Percentiles rank a stretch among this genome's conserved stretches.
Evolutionary conservation across 2,329 filamentous ascomycete species (phyloP).

Genomic region (Diaporthe ilicicola): DNA sequence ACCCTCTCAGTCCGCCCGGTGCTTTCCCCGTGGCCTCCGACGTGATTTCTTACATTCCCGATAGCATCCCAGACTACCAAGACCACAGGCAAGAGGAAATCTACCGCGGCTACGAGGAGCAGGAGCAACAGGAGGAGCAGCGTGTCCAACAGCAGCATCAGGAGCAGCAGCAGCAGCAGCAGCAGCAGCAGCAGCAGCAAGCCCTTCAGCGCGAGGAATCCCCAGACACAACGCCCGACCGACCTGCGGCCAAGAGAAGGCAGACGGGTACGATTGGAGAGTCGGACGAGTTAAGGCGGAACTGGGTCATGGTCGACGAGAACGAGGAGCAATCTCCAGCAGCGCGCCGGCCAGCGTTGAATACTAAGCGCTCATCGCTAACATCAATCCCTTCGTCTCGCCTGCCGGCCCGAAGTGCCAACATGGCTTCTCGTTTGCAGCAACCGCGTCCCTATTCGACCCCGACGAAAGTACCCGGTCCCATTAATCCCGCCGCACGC

Average conservation of each 20-base stretch:
- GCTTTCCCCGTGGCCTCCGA: conserved; percentile 6
- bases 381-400: conserved; percentile 18
- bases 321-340: conserved; percentile 35
- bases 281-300: conserved; percentile 67
- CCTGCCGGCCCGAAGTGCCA: conserved; percentile 24
- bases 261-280: conserved; percentile 52
- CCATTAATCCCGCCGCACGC: conserved; percentile 4
- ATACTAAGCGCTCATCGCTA: conserved; percentile 27
- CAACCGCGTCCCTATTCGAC: conserved; percentile 20
- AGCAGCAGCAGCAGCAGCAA: conserved; percentile 25
- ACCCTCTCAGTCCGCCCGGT: conserved; percentile 20
- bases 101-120: neutral
- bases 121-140: conserved; percentile 6
- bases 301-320: conserved; percentile 74
- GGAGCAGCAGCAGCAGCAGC: conserved; percentile 24
- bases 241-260: conserved; percentile 60
- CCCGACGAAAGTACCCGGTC: conserved; percentile 1
- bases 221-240: conserved; percentile 52
- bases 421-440: conserved; percentile 24
- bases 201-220: conserved; percentile 36
- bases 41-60: neutral
- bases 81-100: conserved; percentile 16
- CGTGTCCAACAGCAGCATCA: neutral
- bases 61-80: conserved; percentile 16
- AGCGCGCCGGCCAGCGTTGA: conserved; percentile 27